Base-by-base conservation (phyloP, 306 rosid species). In the Cucurbita maxima region DNA sequence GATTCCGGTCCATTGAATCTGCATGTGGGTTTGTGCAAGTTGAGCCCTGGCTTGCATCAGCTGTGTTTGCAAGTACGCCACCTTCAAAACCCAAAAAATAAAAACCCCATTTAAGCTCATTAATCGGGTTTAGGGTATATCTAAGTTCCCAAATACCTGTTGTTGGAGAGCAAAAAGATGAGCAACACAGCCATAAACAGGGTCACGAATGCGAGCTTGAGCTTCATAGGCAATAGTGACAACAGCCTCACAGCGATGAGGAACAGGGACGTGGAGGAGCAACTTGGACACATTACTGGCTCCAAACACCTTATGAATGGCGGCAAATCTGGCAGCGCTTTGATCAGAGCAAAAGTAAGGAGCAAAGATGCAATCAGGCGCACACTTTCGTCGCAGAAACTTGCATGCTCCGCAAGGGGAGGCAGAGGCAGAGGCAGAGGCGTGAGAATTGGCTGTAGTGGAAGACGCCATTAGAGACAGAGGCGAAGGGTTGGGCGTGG, bases 321-420 rank as follows among this genome's bases (percentile, higher is more conserved):
- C 97, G n/a, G 97, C 97, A 75, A 95, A 95, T 55, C 92, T 76
- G 0, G 96, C 92, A 10, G 96, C 87, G 1, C 97, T 96, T 82
- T 87, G 96, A 48, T 95, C 99, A 0, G 90, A 86, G 84, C 91
- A 85, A 59, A 95, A 95, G 56, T 95, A 95, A 4, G 99, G 99
- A 6, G 97, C 99, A 79, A 95, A 95, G 30, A 95, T 76, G 76
- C 97, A 95, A 4, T 95, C 99, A 5, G 85, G 15, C 2, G 95
- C 91, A 50, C 99, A 95, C 83, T 91, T 95, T 55, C 99, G 58
- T 74, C 99, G 57, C 1, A 95, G 93, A 77, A 91, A 95, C 83
- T 95, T 95, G 90, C 99, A 95, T 62, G 99, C 99, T 18, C 99
- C 99, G 37, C 99, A 95, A 43, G 99, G 99, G 15, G 99, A 25